A percentile compares a stretch with the other conserved stretches of the same genome.
These are phyloP conservation scores for Lachnellula willkommii DNA, from an alignment of 2,329 filamentous ascomycete genomes.

Conservation along the genomic window DNA sequence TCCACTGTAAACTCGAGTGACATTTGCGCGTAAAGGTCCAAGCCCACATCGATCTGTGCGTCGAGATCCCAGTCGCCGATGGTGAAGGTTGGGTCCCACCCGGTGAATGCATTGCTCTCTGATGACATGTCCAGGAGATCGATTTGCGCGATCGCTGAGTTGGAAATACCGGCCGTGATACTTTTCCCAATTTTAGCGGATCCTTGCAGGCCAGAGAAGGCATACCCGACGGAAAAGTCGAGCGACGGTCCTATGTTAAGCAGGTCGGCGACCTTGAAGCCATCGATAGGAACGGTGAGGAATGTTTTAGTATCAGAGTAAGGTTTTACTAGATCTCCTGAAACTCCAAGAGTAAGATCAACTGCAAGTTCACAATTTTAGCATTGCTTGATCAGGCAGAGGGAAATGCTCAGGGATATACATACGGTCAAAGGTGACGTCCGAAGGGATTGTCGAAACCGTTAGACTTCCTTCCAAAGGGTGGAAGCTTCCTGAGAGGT, in stretches of 20 bases:
- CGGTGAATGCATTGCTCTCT: neutral
- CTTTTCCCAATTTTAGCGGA: slow-evolving; percentile 1
- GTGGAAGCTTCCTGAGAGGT: slow-evolving; percentile 1
- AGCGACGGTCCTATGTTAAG: slow-evolving; percentile 4
- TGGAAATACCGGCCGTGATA: neutral
- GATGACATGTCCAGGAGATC: neutral
- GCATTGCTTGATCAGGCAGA: too few relatives aligned
- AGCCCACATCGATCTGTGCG: slow-evolving; percentile 2
- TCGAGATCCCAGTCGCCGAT: neutral
- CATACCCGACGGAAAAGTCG: slow-evolving; percentile 4
- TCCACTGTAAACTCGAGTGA: slow-evolving; percentile 1
- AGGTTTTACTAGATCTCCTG: neutral
- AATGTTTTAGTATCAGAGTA: neutral
- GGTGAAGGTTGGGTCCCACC: slow-evolving; percentile 4
- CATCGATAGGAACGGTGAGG: neutral
- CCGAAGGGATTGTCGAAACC: neutral
- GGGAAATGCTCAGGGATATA: too few relatives aligned
- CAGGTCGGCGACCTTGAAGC: neutral
- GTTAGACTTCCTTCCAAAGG: neutral
- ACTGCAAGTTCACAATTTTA: neutral
- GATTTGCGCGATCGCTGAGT: neutral
- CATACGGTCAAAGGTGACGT: neutral
- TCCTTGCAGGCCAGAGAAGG: neutral
- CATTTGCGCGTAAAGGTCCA: neutral
- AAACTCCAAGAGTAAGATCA: slow-evolving; percentile 3